Base-by-base conservation (phyloP, 345 rosid genomes). In the Camelina laxa region DNA sequence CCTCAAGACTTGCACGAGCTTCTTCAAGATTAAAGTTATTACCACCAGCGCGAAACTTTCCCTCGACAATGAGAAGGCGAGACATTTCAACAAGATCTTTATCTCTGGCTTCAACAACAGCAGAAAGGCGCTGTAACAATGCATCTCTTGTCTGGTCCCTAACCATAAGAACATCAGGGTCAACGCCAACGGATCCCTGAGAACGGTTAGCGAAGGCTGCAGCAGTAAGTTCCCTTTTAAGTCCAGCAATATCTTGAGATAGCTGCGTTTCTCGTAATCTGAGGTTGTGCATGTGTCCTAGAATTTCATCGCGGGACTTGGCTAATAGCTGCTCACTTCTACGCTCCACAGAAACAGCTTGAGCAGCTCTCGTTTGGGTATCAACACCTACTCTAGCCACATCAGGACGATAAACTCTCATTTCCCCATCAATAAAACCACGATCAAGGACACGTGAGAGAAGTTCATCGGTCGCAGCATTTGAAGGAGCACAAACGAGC, bases 401-500 rank as follows among this genome's bases (percentile, higher is more conserved):
- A 87, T 95, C 99, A 54, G 99, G 99, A 41, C 92, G 82, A 79
- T 95, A 95, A 59, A 92, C 88, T 80, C 92, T 92, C 99, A 95
- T 95, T 86, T 95, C 99, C 53, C 99, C 99, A 78, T 95, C 99
- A 80, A 95, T 88, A 70, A 95, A 95, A 58, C 99, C 99, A 24
- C 99, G 98, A 82, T 88, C 99, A 53, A 95, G 99, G 73, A 92
- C 98, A 61, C 99, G 99, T 2, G 99, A 68, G 42, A 95, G 92
- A 74, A 95, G 98, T 78, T 95, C 99, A 81, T 95, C 99, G 8
- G 98, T 95, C 69, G 99, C 99, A 68, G 99, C 99, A 88, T 92
- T 95, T 54, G 99, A 95, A 78, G 99, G 99, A 73, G 99, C 99
- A 87, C 99, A 95, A 35, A 95, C 99, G 39, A 95, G 82, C 99